Percentiles rank a stretch among this genome's conserved stretches.
Conservation (phyloP, 306 rosid species). For the Medicago truncatula region DNA sequence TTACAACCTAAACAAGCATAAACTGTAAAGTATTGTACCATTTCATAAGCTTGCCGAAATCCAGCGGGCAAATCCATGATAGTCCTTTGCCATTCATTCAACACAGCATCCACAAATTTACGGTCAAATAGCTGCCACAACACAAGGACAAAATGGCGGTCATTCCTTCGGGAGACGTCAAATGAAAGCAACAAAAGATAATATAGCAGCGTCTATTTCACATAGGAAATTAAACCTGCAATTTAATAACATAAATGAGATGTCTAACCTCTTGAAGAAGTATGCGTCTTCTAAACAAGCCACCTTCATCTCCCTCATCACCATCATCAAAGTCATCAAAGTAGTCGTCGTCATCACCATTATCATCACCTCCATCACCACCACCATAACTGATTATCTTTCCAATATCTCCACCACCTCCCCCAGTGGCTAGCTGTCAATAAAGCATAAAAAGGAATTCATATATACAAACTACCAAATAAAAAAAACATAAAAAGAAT, state of each 20-base stretch:
- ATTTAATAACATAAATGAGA: conserved; percentile 23
- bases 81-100: conserved; percentile 94
- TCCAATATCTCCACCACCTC: conserved; percentile 95
- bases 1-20: conserved; percentile 36
- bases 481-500: conserved; percentile 23
- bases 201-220: neutral
- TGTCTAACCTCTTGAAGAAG: conserved; percentile 86
- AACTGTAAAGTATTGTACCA: conserved; percentile 57
- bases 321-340: conserved; percentile 97
- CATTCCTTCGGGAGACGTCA: conserved; percentile 34
- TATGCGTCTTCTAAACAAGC: conserved; percentile 85
- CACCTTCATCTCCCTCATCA: conserved; percentile 97
- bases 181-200: conserved; percentile 33
- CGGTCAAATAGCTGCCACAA: conserved; percentile 85
- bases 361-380: conserved; percentile 98
- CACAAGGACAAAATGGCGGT: conserved; percentile 42
- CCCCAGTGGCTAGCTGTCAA: conserved; percentile 83
- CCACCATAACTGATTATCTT: conserved; percentile 88
- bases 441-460: conserved; percentile 18
- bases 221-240: neutral
- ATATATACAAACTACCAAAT: conserved; percentile 5
- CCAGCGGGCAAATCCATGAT: conserved; percentile 99
- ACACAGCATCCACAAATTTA: conserved; percentile 90
- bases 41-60: conserved; percentile 95
- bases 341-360: conserved; percentile 93